Percentiles rank a stretch among this genome's conserved stretches.
These are phyloP conservation scores for Liquidambar formosana DNA, from an alignment of 164 flowering plant genomes.

Conservation along the genomic window DNA sequence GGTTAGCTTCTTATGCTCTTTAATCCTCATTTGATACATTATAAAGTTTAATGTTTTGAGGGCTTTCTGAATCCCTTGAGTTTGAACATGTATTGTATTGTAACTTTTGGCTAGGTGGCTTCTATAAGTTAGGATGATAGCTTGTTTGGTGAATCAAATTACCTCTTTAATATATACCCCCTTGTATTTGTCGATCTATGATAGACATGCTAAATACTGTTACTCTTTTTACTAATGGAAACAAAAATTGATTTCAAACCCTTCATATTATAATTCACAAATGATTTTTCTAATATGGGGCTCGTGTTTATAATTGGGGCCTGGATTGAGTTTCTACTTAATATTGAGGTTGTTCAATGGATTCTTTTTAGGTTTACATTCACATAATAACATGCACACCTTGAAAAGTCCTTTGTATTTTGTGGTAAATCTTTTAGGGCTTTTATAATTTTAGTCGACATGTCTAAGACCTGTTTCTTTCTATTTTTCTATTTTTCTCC, in stretches of 20 bases:
- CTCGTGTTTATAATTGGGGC: no score
- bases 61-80: background rate
- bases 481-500: background rate
- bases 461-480: background rate
- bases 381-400: background rate
- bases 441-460: background rate
- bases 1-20: conserved; percentile 43
- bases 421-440: background rate
- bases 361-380: conserved; percentile 3
- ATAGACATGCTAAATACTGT: no score
- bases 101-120: background rate
- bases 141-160: background rate
- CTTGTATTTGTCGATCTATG: no score
- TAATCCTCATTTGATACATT: background rate
- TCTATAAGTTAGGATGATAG: background rate
- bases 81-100: background rate
- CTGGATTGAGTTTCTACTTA: no score
- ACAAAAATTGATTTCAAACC: no score
- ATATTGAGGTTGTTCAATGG: background rate
- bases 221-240: no score
- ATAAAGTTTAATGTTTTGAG: background rate
- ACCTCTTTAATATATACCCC: no score
- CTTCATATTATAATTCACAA: no score
- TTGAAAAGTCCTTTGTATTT: background rate
- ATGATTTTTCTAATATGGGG: no score